These are phyloP conservation scores for Trichoderma simmonsii DNA, from an alignment of 2,329 filamentous ascomycete genomes.

Conservation along the genomic window DNA sequence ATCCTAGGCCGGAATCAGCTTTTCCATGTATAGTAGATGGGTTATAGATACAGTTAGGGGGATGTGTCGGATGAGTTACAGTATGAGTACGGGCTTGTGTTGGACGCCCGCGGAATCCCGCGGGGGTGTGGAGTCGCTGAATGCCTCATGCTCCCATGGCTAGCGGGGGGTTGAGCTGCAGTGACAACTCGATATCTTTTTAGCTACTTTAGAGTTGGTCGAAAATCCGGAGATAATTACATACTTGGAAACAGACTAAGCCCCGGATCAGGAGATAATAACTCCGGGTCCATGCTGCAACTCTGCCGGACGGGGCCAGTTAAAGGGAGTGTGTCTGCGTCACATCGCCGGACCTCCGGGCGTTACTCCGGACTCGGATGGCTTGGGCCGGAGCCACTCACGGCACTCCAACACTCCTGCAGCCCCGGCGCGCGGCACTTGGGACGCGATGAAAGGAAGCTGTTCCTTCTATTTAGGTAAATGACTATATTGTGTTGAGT, in stretches of 20 bases:
- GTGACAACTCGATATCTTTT: background rate
- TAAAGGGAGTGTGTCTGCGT: background rate
- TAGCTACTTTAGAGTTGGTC: background rate
- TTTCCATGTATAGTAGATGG: no score
- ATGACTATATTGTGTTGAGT: no score
- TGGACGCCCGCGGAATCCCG: background rate
- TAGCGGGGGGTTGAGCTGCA: background rate
- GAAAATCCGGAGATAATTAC: background rate
- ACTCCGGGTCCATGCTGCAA: background rate
- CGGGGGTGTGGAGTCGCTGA: background rate
- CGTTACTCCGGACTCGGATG: background rate
- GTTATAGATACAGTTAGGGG: no score
- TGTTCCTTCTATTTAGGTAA: background rate
- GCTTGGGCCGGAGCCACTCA: background rate
- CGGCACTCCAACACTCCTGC: background rate
- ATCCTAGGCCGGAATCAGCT: no score
- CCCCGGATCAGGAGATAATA: background rate
- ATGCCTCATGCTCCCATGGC: background rate
- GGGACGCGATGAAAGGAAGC: background rate
- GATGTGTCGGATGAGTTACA: no score
- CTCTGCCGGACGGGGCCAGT: no score
- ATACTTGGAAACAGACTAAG: background rate
- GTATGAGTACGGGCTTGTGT: background rate
- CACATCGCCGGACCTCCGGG: background rate
- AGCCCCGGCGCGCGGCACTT: background rate